Conservation (phyloP, 2,329 filamentous ascomycete genomes). For the Calonectria pseudoreteaudii region DNA sequence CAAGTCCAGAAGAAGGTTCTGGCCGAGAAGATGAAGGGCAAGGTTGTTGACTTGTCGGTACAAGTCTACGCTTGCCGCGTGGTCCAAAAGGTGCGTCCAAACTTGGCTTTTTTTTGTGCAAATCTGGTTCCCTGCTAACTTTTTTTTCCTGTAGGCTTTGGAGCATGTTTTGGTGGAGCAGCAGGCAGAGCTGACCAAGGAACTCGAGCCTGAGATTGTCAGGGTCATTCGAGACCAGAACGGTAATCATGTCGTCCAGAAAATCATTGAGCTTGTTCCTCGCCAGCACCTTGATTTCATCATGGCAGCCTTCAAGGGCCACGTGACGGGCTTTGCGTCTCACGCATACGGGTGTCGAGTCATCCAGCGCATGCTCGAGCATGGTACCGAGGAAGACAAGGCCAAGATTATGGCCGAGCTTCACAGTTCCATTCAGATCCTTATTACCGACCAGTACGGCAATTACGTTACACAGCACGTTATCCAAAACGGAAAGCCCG, state of each 20-base stretch:
- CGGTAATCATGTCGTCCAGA: constrained; percentile 97
- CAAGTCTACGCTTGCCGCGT: constrained; percentile 96
- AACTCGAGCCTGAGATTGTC: constrained; percentile 81
- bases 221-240: constrained; percentile 87
- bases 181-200: constrained; percentile 84
- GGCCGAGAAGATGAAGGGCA: constrained; percentile 87
- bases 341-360: constrained; percentile 93
- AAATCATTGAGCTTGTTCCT: constrained; percentile 85
- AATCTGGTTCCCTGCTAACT: constrained; percentile 37
- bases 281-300: constrained; percentile 86
- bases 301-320: constrained; percentile 81
- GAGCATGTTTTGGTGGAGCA: constrained; percentile 94
- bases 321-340: constrained; percentile 78
- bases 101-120: not conserved
- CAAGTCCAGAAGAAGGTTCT: constrained; percentile 92
- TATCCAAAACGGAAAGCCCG: constrained; percentile 79
- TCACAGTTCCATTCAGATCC: constrained; percentile 74
- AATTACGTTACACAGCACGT: constrained; percentile 98
- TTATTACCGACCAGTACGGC: constrained; percentile 90
- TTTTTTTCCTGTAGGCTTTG: constrained; percentile 73
- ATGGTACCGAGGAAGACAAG: constrained; percentile 79
- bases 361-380: constrained; percentile 90
- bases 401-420: constrained; percentile 82
- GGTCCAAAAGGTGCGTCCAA: constrained; percentile 81
- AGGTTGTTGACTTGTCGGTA: constrained; percentile 81